phyloP scores from a whole-genome alignment of 2,329 filamentous ascomycete species.

The Cladosporium sphaerospermum region DNA sequence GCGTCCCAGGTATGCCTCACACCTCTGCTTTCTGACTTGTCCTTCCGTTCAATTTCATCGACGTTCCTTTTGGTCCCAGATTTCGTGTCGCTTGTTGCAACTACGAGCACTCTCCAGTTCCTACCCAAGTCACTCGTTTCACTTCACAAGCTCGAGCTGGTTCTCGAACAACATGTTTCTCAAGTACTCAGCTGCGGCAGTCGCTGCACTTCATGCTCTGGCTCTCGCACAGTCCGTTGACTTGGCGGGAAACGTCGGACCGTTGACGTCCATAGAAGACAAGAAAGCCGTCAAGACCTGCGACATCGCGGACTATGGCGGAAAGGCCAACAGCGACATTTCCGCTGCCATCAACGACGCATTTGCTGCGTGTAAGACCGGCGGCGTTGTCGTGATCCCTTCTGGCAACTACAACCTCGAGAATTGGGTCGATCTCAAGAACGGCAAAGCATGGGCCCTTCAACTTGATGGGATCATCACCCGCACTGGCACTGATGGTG shows the following conservation, averaged over 20 bases:
- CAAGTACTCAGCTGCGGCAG: constrained; percentile 6
- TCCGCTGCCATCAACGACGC: constrained; percentile 44
- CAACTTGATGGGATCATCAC: constrained; percentile 50
- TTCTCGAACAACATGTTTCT: constrained; percentile 8
- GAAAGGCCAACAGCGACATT: constrained; percentile 47
- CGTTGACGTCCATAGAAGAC: constrained; percentile 34
- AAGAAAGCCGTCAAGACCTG: constrained; percentile 47
- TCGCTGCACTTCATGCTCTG: constrained; percentile 21
- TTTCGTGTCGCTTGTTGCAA: background rate
- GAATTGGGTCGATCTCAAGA: constrained; percentile 45
- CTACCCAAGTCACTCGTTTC: constrained; percentile 8
- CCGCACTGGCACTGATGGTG: constrained; percentile 43
- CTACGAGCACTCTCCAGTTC: background rate
- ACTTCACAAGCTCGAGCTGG: background rate
- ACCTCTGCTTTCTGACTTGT: too few relatives aligned
- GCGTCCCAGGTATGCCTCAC: too few relatives aligned
- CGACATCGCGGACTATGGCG: constrained; percentile 49
- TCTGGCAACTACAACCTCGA: constrained; percentile 45
- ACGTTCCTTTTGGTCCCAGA: too few relatives aligned
- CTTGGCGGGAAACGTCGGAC: constrained; percentile 40
- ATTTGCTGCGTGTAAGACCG: constrained; percentile 45
- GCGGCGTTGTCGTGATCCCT: constrained; percentile 47
- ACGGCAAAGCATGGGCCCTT: constrained; percentile 44
- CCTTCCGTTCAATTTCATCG: too few relatives aligned
- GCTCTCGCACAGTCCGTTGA: constrained; percentile 31